Conservation (phyloP, 2,329 filamentous ascomycete genomes). For the Aspergillus pseudonomiae region DNA sequence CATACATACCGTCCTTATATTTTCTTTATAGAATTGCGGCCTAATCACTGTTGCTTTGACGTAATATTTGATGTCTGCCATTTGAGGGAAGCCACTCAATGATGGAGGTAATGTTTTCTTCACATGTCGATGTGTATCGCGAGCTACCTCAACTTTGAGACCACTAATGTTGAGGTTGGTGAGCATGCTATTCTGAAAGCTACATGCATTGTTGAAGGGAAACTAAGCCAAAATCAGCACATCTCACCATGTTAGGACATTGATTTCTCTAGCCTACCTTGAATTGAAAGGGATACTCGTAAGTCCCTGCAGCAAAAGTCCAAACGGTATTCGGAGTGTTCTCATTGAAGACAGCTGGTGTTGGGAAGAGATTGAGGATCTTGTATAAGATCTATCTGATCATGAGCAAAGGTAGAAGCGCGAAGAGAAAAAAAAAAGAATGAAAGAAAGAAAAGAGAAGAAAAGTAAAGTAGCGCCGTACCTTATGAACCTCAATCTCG, state of each 20-base stretch:
- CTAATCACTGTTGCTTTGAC: slow-evolving; percentile 92
- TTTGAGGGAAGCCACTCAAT: slow-evolving; percentile 79
- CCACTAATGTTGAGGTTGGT: slow-evolving; percentile 51
- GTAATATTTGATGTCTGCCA: slow-evolving; percentile 91
- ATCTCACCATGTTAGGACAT: not conserved
- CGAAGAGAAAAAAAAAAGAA: no score
- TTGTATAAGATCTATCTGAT: slow-evolving; percentile 48
- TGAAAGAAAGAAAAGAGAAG: no score
- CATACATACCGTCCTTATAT: slow-evolving; percentile 62
- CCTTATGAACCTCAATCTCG: slow-evolving; percentile 55
- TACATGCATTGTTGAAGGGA: slow-evolving; percentile 55
- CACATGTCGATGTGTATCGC: slow-evolving; percentile 63
- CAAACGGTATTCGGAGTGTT: slow-evolving; percentile 41
- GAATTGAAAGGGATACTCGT: slow-evolving; percentile 54
- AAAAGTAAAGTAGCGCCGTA: slow-evolving; percentile 25
- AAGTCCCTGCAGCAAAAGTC: slow-evolving; percentile 49
- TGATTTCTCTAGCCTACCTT: slow-evolving; percentile 38
- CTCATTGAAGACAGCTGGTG: slow-evolving; percentile 43
- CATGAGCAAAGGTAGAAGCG: not conserved
- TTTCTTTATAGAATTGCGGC: slow-evolving; percentile 88
- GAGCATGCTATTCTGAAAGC: slow-evolving; percentile 47
- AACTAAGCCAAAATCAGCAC: slow-evolving; percentile 35
- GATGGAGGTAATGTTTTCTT: slow-evolving; percentile 88
- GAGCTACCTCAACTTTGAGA: slow-evolving; percentile 49
- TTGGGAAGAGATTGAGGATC: slow-evolving; percentile 50